Percentiles rank a stretch among this genome's conserved stretches.
These are phyloP conservation scores for Aspergillus novofumigatus DNA, from an alignment of 2,329 filamentous ascomycete species.

Conservation along the genomic window DNA sequence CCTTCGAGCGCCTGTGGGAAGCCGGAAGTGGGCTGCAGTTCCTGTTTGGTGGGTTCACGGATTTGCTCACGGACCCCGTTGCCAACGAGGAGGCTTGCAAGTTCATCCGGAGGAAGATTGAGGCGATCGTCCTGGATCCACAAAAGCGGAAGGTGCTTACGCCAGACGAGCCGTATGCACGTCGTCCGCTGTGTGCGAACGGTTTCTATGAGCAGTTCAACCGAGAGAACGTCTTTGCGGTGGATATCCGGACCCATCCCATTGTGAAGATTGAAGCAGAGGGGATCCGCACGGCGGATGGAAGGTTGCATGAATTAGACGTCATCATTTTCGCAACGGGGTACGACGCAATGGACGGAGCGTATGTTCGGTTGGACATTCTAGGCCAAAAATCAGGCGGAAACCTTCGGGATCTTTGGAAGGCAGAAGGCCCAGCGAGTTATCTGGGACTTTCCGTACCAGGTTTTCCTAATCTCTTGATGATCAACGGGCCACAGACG, in stretches of 20 bases:
- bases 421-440: conserved; percentile 19
- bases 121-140: conserved; percentile 27
- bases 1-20: conserved; percentile 10
- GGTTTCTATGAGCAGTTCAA: conserved; percentile 30
- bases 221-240: conserved; percentile 42
- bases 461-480: conserved; percentile 45
- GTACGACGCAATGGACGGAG: conserved; percentile 36
- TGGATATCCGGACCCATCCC: conserved; percentile 29
- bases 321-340: conserved; percentile 23
- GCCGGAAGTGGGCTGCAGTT: conserved; percentile 5
- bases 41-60: conserved; percentile 26
- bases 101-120: conserved; percentile 35
- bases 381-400: conserved; percentile 14
- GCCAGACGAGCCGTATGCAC: conserved; percentile 15
- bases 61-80: conserved; percentile 31
- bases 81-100: conserved; percentile 38
- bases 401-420: conserved; percentile 32
- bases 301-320: conserved; percentile 25
- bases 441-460: conserved; percentile 39
- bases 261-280: conserved; percentile 23
- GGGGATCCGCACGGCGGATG: conserved; percentile 37
- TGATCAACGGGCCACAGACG: conserved; percentile 36
- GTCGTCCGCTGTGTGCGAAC: conserved; percentile 16
- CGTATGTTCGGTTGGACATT: conserved; percentile 33
- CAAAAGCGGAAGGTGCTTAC: conserved; percentile 23